Base-by-base conservation (phyloP, 73 alveolate species). In the Paramecium octaurelia region DNA sequence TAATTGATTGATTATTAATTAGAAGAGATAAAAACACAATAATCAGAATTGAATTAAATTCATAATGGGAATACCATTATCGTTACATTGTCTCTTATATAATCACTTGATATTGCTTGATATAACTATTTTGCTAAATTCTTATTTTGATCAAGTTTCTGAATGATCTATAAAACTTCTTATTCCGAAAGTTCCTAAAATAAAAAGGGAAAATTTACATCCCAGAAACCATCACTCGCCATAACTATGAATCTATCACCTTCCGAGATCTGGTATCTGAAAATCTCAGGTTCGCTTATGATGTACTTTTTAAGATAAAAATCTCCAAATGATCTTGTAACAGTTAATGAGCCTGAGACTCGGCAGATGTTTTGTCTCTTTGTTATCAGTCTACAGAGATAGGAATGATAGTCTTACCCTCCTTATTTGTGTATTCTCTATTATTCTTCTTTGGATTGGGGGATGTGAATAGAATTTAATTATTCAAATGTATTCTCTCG, bases 151-250 rank as follows among this genome's bases (percentile, higher is more conserved):
- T 40, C 75, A 43, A 31, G 35, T 27, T 80, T 80, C 31, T 42
- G 38, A 20, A 80, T 23, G 54, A 31, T 21, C 34, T 46, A 24
- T 44, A 20, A 18, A 24, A 80, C 75, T 44, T 80, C 76, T 80
- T 80, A 12, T 80, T 80, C 91, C n/a, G 42, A 80, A 23, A 80
- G 57, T 80, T 80, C 91, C 91, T 80, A 21, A 80, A 44, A 80
- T 38, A 23, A 23, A 35, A 44, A 3, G 0, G 5, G 10, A 4
- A 12, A 2, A 43, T 44, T 42, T 80, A 80, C 91, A 80, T 80
- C 57, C 91, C 91, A 80, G 34, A 80, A 80, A 11, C 91, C 91
- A 48, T 80, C 91, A 20, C 64, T 31, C 0, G 76, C 91, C 91
- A 80, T 80, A 44, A 80, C 75, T 40, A 80, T 80, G 21, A 24